Evolutionary conservation across 2,329 filamentous ascomycete genomes (phyloP).

Genomic region (Teratosphaeriaceae sp.): DNA sequence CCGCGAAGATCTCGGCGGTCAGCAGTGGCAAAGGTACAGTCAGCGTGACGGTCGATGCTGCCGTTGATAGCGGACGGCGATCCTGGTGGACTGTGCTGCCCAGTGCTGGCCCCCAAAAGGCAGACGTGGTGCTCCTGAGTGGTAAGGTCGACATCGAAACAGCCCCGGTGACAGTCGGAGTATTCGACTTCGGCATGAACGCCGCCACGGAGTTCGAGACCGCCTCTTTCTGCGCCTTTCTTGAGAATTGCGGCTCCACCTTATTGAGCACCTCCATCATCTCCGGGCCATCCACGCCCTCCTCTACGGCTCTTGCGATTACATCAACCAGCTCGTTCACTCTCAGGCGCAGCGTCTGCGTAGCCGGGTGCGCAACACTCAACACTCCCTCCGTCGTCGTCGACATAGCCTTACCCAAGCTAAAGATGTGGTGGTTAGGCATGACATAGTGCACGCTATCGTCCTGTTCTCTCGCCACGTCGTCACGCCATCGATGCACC

Average conservation of each 20-base stretch:
- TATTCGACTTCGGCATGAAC: slow-evolving; percentile 9
- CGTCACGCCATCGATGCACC: slow-evolving; percentile 84
- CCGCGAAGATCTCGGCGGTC: slow-evolving; percentile 50
- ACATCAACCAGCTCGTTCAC: slow-evolving; percentile 58
- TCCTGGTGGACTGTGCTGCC: slow-evolving; percentile 35
- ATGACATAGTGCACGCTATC: slow-evolving; percentile 79
- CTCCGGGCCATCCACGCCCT: slow-evolving; percentile 62
- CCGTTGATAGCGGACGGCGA: slow-evolving; percentile 17
- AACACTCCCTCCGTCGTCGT: slow-evolving; percentile 67
- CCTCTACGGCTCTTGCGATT: slow-evolving; percentile 60
- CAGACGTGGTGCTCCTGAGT: slow-evolving; percentile 35
- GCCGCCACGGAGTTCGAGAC: slow-evolving; percentile 9
- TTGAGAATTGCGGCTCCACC: slow-evolving; percentile 20
- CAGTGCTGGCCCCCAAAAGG: slow-evolving; percentile 56
- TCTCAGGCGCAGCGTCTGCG: slow-evolving; percentile 46
- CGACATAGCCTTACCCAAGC: slow-evolving; percentile 70
- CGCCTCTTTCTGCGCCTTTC: slow-evolving; percentile 1
- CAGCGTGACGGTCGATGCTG: slow-evolving; percentile 41
- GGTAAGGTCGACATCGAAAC: slow-evolving; percentile 10
- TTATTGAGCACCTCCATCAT: slow-evolving; percentile 58
- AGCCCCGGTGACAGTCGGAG: slow-evolving; percentile 2
- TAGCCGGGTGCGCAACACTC: slow-evolving; percentile 47
- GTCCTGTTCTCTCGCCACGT: slow-evolving; percentile 73
- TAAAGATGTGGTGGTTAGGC: slow-evolving; percentile 67
- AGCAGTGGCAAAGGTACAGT: slow-evolving; percentile 54